phyloP scores from a whole-genome alignment of 148 eudicot species.

The Selenicereus undatus region DNA sequence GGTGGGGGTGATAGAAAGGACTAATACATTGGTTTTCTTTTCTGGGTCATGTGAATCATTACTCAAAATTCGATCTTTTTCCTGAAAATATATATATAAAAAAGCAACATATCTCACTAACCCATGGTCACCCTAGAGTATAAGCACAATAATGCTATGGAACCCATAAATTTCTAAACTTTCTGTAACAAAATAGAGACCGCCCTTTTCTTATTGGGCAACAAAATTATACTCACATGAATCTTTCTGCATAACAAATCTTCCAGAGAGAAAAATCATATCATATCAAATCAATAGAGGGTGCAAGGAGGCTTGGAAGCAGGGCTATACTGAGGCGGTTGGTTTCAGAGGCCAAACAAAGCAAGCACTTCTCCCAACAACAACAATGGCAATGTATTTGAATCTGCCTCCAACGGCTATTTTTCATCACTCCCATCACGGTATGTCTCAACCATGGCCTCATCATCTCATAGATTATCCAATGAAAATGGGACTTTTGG shows the following conservation, averaged over 20 bases:
- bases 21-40: background rate
- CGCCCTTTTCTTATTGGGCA: constrained; percentile 8
- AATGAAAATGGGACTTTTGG: constrained; percentile 28
- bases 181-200: constrained; percentile 15
- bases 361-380: constrained; percentile 28
- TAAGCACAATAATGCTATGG: constrained; percentile 24
- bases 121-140: constrained; percentile 23
- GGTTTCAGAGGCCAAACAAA: constrained; percentile 30
- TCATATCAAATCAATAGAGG: constrained; percentile 45
- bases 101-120: constrained; percentile 25
- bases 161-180: constrained; percentile 25
- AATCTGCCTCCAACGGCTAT: constrained; percentile 11
- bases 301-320: constrained; percentile 70
- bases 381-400: constrained; percentile 11
- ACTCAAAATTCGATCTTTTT: background rate
- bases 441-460: constrained; percentile 67
- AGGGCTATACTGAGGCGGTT: constrained; percentile 55
- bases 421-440: constrained; percentile 36
- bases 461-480: constrained; percentile 32
- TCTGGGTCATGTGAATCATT: background rate
- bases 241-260: constrained; percentile 22
- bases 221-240: background rate
- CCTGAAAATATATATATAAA: background rate
- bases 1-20: too few species aligned
- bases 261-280: background rate